Percentiles rank a stretch among this genome's conserved stretches.
Conservation (phyloP, 1,284 basidiomycete genomes). For the Mycena sp. region DNA sequence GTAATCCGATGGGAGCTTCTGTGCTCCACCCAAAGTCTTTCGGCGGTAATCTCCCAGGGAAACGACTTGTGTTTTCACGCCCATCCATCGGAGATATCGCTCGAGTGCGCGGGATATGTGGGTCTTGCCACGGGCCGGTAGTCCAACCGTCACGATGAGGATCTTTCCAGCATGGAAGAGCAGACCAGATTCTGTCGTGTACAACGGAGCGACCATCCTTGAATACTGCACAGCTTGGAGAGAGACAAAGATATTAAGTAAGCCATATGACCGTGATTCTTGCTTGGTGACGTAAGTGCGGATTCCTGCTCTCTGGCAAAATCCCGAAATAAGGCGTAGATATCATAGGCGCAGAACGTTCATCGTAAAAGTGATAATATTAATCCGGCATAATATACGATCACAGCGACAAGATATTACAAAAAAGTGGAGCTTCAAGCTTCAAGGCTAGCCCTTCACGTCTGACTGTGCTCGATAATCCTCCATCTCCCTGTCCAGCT, state of each 20-base stretch:
- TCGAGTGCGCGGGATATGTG: conserved; percentile 96
- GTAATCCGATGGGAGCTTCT: conserved; percentile 91
- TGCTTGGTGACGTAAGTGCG: too few relatives aligned
- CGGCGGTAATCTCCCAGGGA: conserved; percentile 95
- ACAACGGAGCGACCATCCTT: conserved; percentile 86
- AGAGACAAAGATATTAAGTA: too few relatives aligned
- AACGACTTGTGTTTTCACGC: conserved; percentile 94
- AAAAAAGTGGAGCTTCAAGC: too few relatives aligned
- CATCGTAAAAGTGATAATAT: conserved; percentile 8
- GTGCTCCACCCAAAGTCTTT: conserved; percentile 88
- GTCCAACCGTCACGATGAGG: conserved; percentile 89
- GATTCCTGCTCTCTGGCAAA: too few relatives aligned
- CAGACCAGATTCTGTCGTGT: conserved; percentile 84
- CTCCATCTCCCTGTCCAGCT: conserved; percentile 79
- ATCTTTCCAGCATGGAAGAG: conserved; percentile 97
- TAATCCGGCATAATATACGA: background rate
- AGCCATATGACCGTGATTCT: too few relatives aligned
- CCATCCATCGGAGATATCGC: conserved; percentile 97
- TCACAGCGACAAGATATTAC: background rate
- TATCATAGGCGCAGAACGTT: too few relatives aligned
- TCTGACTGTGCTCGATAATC: conserved; percentile 62
- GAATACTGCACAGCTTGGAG: too few relatives aligned
- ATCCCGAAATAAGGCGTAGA: too few relatives aligned
- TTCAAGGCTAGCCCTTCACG: background rate
- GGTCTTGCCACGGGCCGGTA: conserved; percentile 95